Percentiles rank a stretch among this genome's conserved stretches.
Conservation (phyloP, 192 early-diverging fungal species). For the Diversispora eburnea region DNA sequence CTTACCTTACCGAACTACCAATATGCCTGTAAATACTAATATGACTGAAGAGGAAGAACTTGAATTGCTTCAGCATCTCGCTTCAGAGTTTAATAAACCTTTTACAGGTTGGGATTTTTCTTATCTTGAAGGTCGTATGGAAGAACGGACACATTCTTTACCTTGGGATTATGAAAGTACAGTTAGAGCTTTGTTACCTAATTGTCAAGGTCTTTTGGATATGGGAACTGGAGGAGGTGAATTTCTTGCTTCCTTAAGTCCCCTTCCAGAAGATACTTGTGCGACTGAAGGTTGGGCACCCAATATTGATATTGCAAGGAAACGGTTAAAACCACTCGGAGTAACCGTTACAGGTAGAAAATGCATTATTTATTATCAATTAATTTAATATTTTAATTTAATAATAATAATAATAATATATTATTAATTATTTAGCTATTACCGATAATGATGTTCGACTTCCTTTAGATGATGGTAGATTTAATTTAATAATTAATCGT, state of each 20-base stretch:
- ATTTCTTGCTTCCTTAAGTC: slow-evolving; percentile 28
- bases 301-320: slow-evolving; percentile 30
- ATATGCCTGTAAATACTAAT: no score
- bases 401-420: background rate
- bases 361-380: no score
- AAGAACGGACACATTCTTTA: slow-evolving; percentile 12
- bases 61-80: slow-evolving; percentile 11
- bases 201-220: slow-evolving; percentile 23
- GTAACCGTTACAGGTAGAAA: slow-evolving; percentile 26
- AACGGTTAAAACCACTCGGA: slow-evolving; percentile 25
- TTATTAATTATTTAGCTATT: background rate
- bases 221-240: slow-evolving; percentile 34
- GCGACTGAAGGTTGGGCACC: slow-evolving; percentile 37
- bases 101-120: slow-evolving; percentile 34
- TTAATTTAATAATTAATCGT: slow-evolving; percentile 35
- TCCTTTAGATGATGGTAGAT: slow-evolving; percentile 29
- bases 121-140: slow-evolving; percentile 31
- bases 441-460: slow-evolving; percentile 25
- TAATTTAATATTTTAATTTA: no score
- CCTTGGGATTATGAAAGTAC: slow-evolving; percentile 31
- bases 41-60: no score
- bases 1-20: no score
- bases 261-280: slow-evolving; percentile 18
- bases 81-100: slow-evolving; percentile 18
- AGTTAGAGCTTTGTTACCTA: slow-evolving; percentile 27